Evolutionary conservation across 768 basidiomycete genomes (phyloP), one percentile per base, ranked within the genome.

Genomic region (Serendipita indica): DNA sequence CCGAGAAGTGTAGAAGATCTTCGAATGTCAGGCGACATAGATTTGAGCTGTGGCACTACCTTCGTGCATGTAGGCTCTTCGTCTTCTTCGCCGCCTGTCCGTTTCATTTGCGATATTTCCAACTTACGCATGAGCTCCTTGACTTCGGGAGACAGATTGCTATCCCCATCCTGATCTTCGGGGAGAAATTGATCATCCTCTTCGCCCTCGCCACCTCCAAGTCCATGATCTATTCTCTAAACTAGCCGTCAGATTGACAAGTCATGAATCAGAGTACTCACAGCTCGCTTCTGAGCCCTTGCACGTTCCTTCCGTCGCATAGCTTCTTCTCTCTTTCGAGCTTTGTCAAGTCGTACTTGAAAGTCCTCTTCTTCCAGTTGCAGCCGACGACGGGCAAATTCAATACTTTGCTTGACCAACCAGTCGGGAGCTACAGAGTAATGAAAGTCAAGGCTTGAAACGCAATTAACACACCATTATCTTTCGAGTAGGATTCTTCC

Each of bases 1-100:
- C 32, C 94, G 77, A 0, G 96, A 98, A 0, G 93, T 87, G 66
- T 93, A 96, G 69, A 82, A 96, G 61, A 98, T 84, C 74, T 90
- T 33, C 27, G 27, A 43, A 18, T 43, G 16, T 43, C 16, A n/a
- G 41, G 18, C 16, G 27, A 6, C 6, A 43, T 7, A n/a, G 18
- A 45, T 2, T 52, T 14, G 18, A 56, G n/a, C 4, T 14, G 39
- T 41, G 27, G 32, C 54, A 35, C 27, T 25, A 63, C 64, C 34
- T 62, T 87, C 34, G 80, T 84, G 65, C 84, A 86, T 3, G 77
- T 75, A 14, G 76, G 75, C 60, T 82, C 82, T 43, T 65, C 63
- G 18, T 72, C 72, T 30, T 64, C 59, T 22, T 46, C 35, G 1
- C 56, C 5, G 49, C 20, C 18, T 28, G 37, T 16, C 43, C 18